phyloP scores from a whole-genome alignment of 2,329 filamentous ascomycete species.

The Trichoderma atrobrunneum region DNA sequence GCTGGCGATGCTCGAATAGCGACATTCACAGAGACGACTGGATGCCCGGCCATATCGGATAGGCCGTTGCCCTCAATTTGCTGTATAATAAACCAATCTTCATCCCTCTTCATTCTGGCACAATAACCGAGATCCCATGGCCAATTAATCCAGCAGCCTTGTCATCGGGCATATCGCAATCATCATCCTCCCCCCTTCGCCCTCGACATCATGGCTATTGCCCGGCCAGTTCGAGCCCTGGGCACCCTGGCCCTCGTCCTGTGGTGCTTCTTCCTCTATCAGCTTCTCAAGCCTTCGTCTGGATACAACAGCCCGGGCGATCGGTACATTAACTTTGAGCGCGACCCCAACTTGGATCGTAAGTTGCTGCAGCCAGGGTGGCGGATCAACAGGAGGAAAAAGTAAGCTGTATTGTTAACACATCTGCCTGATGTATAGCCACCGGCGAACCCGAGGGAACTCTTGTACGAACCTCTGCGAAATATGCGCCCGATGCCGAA shows the following conservation, averaged over 20 bases:
- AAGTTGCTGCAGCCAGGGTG: constrained; percentile 37
- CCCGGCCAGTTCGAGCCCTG: constrained; percentile 78
- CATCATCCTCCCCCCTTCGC: neutral
- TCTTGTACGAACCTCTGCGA: constrained; percentile 69
- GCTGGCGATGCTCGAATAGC: neutral
- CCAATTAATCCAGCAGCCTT: constrained; percentile 1
- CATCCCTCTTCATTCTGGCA: neutral
- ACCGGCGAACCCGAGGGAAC: constrained; percentile 79
- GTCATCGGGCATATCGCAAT: neutral
- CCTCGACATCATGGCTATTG: constrained; percentile 68
- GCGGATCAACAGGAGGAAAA: neutral
- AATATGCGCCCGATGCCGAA: constrained; percentile 72
- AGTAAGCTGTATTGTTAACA: constrained; percentile 20
- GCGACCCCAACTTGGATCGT: constrained; percentile 88
- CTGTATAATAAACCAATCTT: neutral
- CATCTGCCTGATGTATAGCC: constrained; percentile 46
- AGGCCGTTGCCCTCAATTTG: neutral
- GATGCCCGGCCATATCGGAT: neutral
- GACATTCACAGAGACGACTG: constrained; percentile 2
- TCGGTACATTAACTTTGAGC: constrained; percentile 58
- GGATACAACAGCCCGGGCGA: constrained; percentile 42
- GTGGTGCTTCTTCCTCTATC: constrained; percentile 76
- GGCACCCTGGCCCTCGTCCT: constrained; percentile 68
- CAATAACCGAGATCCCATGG: neutral
- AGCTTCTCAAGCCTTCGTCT: constrained; percentile 62